These are phyloP conservation scores for Kwoniella sp. DNA, from an alignment of 768 basidiomycete genomes.

Conservation along the genomic window DNA sequence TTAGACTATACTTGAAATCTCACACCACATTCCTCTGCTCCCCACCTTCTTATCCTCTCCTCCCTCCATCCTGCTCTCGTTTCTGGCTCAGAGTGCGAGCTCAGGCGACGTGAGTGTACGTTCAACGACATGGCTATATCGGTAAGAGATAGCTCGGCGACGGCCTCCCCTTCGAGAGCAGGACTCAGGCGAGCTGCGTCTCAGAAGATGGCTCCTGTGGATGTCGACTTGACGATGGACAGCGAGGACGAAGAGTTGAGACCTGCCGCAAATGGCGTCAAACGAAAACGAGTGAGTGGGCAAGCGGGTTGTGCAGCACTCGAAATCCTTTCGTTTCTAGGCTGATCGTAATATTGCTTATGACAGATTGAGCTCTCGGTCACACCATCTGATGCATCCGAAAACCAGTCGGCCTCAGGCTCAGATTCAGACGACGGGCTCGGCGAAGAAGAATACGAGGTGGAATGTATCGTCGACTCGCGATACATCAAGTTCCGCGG, in stretches of 20 bases:
- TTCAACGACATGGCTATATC: slow-evolving; percentile 15
- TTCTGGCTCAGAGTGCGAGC: too few species aligned
- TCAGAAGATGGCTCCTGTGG: slow-evolving; percentile 29
- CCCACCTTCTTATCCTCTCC: too few species aligned
- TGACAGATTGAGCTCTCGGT: slow-evolving; percentile 12
- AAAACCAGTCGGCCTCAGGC: slow-evolving; percentile 7
- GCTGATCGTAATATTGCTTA: not conserved
- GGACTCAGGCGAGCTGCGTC: slow-evolving; percentile 28
- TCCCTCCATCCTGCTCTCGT: too few species aligned
- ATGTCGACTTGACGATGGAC: slow-evolving; percentile 36
- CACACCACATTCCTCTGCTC: too few species aligned
- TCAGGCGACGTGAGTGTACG: too few species aligned
- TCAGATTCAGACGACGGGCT: slow-evolving; percentile 22
- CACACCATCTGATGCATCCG: slow-evolving; percentile 2
- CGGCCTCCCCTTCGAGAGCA: slow-evolving; percentile 19
- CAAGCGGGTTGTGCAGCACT: not conserved
- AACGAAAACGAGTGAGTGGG: slow-evolving; percentile 32
- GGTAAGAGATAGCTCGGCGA: not conserved
- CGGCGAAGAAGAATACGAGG: slow-evolving; percentile 44
- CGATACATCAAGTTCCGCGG: slow-evolving; percentile 24
- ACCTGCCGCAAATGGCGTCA: slow-evolving; percentile 4
- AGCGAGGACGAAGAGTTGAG: slow-evolving; percentile 26
- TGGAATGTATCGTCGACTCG: slow-evolving; percentile 48
- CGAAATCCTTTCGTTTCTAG: too few species aligned
- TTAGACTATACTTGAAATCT: too few species aligned